These are phyloP conservation scores for Agrocybe praecox DNA, from an alignment of 768 basidiomycete species.

Conservation along the genomic window DNA sequence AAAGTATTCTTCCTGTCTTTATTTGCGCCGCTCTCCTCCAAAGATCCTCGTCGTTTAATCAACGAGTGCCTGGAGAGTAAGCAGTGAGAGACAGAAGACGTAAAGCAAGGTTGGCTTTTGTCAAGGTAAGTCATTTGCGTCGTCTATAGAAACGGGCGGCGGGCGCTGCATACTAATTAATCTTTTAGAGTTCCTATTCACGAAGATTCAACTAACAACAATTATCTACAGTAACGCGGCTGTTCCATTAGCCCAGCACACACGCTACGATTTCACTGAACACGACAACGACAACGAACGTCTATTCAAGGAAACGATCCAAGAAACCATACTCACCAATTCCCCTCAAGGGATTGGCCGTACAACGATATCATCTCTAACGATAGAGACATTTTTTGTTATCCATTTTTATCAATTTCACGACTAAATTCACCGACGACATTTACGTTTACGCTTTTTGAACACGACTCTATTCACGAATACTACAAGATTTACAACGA, in stretches of 20 bases:
- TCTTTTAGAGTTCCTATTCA: neutral
- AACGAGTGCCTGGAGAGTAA: neutral
- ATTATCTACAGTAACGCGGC: conserved; percentile 1
- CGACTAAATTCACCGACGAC: neutral
- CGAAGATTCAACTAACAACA: neutral
- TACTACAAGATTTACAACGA: neutral
- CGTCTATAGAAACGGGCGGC: neutral
- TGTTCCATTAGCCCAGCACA: neutral
- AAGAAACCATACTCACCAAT: neutral
- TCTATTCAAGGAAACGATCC: neutral
- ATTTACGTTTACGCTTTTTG: neutral
- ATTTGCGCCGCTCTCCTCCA: neutral
- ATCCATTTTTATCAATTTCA: neutral
- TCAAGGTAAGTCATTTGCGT: neutral
- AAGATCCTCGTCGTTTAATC: neutral
- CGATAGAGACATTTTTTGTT: neutral
- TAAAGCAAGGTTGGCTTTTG: neutral
- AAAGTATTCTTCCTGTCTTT: neutral
- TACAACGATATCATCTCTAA: too few relatives aligned
- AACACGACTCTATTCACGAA: neutral
- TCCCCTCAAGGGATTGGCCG: neutral
- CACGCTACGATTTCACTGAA: conserved; percentile 1
- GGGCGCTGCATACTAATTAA: neutral
- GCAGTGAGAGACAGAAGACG: neutral
- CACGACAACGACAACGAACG: neutral